Conservation (phyloP, 345 rosid genomes). For the Pistacia integerrima region DNA sequence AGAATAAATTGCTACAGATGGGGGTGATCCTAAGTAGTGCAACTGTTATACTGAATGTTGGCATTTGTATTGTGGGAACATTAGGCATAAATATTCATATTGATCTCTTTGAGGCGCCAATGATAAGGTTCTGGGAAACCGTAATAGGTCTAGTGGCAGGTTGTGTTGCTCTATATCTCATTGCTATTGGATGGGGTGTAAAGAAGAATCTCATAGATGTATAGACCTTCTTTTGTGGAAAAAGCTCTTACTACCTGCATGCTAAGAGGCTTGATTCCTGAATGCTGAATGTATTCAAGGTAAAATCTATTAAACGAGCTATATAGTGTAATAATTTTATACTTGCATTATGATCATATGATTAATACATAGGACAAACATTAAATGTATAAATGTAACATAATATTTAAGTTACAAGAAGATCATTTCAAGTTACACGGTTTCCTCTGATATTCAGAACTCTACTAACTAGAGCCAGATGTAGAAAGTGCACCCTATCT, state of each 20-base stretch:
- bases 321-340: no score
- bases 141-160: slow-evolving; percentile 32
- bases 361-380: no score
- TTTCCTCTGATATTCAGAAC: no score
- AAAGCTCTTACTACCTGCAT: background rate
- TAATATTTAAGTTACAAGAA: no score
- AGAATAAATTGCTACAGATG: slow-evolving; percentile 54
- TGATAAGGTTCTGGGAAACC: slow-evolving; percentile 44
- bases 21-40: slow-evolving; percentile 53
- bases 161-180: slow-evolving; percentile 32
- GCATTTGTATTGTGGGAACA: slow-evolving; percentile 46
- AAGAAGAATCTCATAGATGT: slow-evolving; percentile 39
- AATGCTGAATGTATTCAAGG: no score
- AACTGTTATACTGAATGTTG: slow-evolving; percentile 48
- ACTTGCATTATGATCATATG: no score
- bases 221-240: slow-evolving; percentile 14
- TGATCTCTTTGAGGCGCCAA: slow-evolving; percentile 29
- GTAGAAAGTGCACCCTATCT: no score
- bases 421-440: no score
- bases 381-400: no score
- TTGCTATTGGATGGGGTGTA: slow-evolving; percentile 48
- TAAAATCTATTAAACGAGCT: no score
- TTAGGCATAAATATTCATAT: slow-evolving; percentile 56
- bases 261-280: no score
- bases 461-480: no score